These are phyloP conservation scores for Hymenoscyphus salicellus DNA, from an alignment of 2,329 filamentous ascomycete species.

Conservation along the genomic window DNA sequence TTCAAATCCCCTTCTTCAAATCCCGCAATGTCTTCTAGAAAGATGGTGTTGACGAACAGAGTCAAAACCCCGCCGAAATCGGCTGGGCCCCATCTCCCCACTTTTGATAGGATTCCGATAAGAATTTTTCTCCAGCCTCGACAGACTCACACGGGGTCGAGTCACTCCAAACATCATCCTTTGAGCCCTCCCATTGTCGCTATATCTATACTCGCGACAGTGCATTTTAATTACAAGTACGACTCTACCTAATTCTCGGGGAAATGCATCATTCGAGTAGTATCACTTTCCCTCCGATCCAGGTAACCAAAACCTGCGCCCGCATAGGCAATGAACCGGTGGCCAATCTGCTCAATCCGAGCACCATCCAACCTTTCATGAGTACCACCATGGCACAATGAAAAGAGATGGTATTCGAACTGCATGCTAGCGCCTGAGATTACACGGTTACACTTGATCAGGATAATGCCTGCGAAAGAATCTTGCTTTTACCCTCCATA, in stretches of 20 bases:
- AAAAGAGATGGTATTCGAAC: slow-evolving; percentile 15
- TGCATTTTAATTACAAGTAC: background rate
- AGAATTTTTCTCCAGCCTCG: background rate
- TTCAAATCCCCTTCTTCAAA: too few species aligned
- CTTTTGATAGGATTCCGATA: background rate
- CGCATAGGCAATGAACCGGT: slow-evolving; percentile 29
- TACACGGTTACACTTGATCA: slow-evolving; percentile 95
- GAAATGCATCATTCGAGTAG: slow-evolving; percentile 27
- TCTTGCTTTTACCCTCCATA: slow-evolving; percentile 62
- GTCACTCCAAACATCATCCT: background rate
- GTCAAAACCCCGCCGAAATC: too few species aligned
- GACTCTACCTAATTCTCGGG: slow-evolving; percentile 6
- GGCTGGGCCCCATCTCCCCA: background rate
- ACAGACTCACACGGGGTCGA: background rate
- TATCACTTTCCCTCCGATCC: slow-evolving; percentile 18
- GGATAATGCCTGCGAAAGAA: slow-evolving; percentile 99
- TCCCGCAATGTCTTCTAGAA: too few species aligned
- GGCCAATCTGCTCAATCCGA: slow-evolving; percentile 15
- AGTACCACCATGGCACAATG: background rate
- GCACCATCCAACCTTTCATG: slow-evolving; percentile 14
- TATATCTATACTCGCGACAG: background rate
- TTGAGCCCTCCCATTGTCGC: background rate
- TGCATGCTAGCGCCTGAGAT: slow-evolving; percentile 61
- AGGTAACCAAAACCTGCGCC: slow-evolving; percentile 26
- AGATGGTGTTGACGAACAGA: background rate